phyloP scores from a whole-genome alignment of 2,329 filamentous ascomycete genomes.

The Rutstroemia sp. region DNA sequence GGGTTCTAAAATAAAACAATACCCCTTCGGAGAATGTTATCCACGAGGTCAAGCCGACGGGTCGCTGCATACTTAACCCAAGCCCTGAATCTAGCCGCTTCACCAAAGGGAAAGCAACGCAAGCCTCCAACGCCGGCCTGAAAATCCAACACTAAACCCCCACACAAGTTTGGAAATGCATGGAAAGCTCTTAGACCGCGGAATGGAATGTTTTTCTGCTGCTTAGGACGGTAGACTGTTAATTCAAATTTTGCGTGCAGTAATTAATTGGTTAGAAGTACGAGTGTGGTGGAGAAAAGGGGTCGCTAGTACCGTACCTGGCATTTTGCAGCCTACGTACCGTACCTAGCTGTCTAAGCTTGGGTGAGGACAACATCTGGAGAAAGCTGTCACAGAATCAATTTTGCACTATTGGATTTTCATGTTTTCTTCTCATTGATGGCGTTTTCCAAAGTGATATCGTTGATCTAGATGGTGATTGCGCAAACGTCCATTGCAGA shows the following conservation, averaged over 20 bases:
- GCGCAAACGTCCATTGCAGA: neutral
- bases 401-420: neutral
- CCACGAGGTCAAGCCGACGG: conserved; percentile 4
- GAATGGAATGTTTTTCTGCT: no score
- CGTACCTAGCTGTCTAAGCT: no score
- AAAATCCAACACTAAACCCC: no score
- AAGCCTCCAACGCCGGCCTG: neutral
- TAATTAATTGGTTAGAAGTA: neutral
- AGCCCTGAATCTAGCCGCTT: conserved; percentile 1
- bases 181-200: no score
- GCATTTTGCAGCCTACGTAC: neutral
- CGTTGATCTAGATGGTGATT: neutral
- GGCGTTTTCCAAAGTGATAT: neutral
- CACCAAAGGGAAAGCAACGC: neutral
- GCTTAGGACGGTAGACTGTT: conserved; percentile 1
- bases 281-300: neutral
- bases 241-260: neutral
- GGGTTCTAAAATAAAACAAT: conserved; percentile 1
- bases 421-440: neutral
- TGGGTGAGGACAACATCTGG: no score
- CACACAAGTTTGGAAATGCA: no score
- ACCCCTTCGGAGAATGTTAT: conserved; percentile 1
- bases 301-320: neutral
- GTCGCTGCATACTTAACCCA: neutral
- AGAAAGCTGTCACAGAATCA: no score